These are phyloP conservation scores for Leccinum disarticulatum DNA, from an alignment of 768 basidiomycete species.

Conservation along the genomic window DNA sequence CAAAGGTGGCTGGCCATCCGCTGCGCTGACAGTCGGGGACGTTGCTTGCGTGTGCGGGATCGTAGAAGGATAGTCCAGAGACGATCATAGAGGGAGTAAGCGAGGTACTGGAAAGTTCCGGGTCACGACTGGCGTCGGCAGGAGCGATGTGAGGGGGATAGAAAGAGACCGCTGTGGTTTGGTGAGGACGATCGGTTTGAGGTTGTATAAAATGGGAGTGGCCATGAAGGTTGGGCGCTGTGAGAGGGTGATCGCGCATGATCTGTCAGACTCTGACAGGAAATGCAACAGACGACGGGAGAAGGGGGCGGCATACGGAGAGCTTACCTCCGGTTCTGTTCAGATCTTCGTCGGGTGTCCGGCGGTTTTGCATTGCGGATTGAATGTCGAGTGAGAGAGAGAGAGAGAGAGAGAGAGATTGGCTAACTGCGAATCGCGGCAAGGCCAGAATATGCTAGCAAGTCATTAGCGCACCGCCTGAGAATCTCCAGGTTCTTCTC, in stretches of 20 bases:
- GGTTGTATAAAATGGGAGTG: conserved; percentile 6
- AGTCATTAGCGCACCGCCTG: too few relatives aligned
- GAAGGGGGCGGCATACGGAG: conserved; percentile 13
- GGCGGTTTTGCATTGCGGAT: conserved; percentile 28
- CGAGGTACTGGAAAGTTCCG: too few relatives aligned
- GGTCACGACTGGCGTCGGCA: background rate
- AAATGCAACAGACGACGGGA: conserved; percentile 7
- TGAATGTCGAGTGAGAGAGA: background rate
- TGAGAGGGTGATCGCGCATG: conserved; percentile 13
- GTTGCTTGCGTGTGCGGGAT: conserved; percentile 40
- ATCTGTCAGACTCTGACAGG: conserved; percentile 14
- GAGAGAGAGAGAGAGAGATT: background rate
- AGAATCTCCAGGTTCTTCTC: conserved; percentile 8
- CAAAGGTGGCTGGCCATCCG: conserved; percentile 24
- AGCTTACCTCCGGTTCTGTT: conserved; percentile 29
- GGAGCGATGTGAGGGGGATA: conserved; percentile 3
- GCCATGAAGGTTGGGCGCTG: conserved; percentile 2
- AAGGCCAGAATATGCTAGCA: too few relatives aligned
- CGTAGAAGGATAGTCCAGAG: conserved; percentile 53
- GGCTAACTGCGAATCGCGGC: too few relatives aligned
- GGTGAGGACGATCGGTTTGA: conserved; percentile 2
- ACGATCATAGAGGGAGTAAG: conserved; percentile 46
- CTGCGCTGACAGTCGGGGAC: conserved; percentile 44
- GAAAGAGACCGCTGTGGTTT: background rate
- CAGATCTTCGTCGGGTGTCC: conserved; percentile 18